Evolutionary conservation across 331 rosid species (phyloP), one percentile per base, ranked within the genome.

Genomic region (Quercus tomentella): DNA sequence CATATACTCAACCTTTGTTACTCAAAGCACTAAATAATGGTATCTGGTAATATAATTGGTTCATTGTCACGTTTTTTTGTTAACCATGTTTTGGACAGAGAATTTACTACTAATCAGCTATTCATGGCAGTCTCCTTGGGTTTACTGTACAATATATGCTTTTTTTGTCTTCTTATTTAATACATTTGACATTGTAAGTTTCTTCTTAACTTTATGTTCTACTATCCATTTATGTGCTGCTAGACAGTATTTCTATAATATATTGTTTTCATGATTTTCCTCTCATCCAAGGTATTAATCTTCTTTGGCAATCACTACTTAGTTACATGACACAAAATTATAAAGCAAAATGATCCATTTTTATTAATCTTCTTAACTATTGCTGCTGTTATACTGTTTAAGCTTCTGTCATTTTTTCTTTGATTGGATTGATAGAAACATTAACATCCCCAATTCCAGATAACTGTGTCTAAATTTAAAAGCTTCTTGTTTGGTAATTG

Each of bases 81-180:
- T 41, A 41, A 41, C 45, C 45, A 8, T 41, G 12, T 80, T 82
- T 73, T 82, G 76, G 74, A 80, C 92, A 91, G 98, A 37, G 56
- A 68, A 74, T 71, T 74, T 60, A 20, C 72, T 20, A 10, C n/a
- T 87, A 70, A 80, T 76, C 54, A 18, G 61, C 73, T 82, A 63
- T 80, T 74, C 25, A 67, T 84, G 79, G 85, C 98, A 95, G 99
- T 87, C 83, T 95, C 99, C 98, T 28, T 95, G 99, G 98, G 97
- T 95, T 70, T 95, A 90, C 89, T 93, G 91, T 75, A 72, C 92
- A 56, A 83, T 93, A 80, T 95, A 95, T 83, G 96, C 96, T 1
- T 91, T 95, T 81, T 91, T 93, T 70, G 96, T 95, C 84, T 95
- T 95, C 89, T 78, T 95, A 61, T 91, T 95, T 71, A 96, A 41